phyloP scores from a whole-genome alignment of 257 asterid genomes.

The Solanum paucissectum region DNA sequence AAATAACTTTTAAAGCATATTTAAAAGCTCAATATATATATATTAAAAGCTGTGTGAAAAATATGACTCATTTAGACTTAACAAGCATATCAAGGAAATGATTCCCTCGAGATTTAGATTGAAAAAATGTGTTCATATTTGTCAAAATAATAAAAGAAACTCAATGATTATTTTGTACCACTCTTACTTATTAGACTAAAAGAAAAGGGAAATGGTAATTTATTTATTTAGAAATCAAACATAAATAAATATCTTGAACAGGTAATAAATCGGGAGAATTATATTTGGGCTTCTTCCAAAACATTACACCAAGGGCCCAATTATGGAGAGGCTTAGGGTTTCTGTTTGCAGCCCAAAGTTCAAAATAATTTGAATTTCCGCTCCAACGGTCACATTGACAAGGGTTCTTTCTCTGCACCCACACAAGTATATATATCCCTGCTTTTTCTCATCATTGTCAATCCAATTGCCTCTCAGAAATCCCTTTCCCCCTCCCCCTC shows the following conservation, averaged over 20 bases:
- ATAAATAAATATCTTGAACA: not conserved
- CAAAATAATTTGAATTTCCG: slow-evolving; percentile 31
- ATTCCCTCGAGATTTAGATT: not conserved
- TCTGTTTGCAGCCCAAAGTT: not conserved
- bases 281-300: not conserved
- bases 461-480: not conserved
- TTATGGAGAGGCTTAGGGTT: not conserved
- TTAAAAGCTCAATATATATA: not conserved
- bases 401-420: not conserved
- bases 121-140: not conserved
- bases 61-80: not conserved
- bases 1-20: not conserved
- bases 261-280: not conserved
- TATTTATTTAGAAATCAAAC: not conserved
- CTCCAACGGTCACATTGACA: slow-evolving; percentile 42
- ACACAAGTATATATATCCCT: not conserved
- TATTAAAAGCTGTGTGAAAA: not conserved
- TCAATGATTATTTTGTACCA: not conserved
- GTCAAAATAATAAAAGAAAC: not conserved
- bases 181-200: not conserved
- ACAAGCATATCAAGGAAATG: not conserved
- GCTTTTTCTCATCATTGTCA: slow-evolving; percentile 2
- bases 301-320: not conserved
- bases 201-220: not conserved
- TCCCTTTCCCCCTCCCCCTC: not conserved